Evolutionary conservation across 2,329 filamentous ascomycete genomes (phyloP).

Genomic region (Calonectria fujianensis): DNA sequence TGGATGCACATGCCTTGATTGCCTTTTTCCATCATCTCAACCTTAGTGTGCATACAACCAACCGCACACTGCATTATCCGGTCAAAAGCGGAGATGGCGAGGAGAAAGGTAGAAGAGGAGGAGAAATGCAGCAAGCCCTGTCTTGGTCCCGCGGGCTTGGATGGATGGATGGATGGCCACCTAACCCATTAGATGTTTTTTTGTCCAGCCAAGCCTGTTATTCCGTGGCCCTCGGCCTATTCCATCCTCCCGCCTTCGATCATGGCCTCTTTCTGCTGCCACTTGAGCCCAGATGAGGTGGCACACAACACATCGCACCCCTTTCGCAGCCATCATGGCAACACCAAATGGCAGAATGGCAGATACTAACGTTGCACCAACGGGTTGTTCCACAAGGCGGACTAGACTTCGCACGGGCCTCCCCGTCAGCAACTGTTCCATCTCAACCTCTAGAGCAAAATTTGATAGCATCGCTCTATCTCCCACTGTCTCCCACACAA

Average conservation of each 20-base stretch:
- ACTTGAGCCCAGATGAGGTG: conserved; percentile 14
- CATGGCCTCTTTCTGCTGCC: conserved; percentile 13
- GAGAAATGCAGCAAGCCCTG: conserved; percentile 27
- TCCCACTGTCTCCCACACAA: neutral
- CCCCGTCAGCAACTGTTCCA: conserved; percentile 40
- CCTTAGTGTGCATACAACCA: conserved; percentile 18
- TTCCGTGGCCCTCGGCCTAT: conserved; percentile 11
- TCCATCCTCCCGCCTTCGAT: neutral
- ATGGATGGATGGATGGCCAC: conserved; percentile 20
- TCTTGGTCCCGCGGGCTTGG: conserved; percentile 22
- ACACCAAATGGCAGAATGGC: conserved; percentile 29
- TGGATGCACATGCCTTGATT: conserved; percentile 14
- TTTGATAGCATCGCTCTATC: neutral
- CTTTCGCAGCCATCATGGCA: conserved; percentile 26
- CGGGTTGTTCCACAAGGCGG: conserved; percentile 27
- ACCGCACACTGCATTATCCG: conserved; percentile 18
- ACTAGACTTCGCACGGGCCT: conserved; percentile 41
- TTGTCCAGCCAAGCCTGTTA: neutral
- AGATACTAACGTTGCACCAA: conserved; percentile 40
- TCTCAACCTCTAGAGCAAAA: conserved; percentile 23
- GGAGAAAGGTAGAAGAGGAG: neutral
- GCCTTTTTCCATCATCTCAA: conserved; percentile 18
- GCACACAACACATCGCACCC: conserved; percentile 10
- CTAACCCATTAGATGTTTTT: conserved; percentile 19
- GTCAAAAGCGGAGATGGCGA: conserved; percentile 35